Evolutionary conservation across 2,329 filamentous ascomycete species (phyloP).

Genomic region (Annulohypoxylon truncatum): DNA sequence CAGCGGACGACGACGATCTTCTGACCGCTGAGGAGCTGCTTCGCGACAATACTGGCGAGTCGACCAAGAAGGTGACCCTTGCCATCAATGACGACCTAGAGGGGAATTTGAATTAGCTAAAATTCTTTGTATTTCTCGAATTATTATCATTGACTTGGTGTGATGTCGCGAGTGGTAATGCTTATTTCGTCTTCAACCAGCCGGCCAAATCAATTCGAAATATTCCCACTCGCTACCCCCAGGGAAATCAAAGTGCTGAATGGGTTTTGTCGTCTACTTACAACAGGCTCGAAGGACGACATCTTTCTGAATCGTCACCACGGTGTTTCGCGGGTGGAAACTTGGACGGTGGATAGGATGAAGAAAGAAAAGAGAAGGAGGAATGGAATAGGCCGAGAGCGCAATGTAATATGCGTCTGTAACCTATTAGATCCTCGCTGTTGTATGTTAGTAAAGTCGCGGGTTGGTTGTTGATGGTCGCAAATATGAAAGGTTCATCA

Average conservation of each 20-base stretch:
- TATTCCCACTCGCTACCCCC: background rate
- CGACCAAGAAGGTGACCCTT: conserved; percentile 99
- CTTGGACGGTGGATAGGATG: conserved; percentile 41
- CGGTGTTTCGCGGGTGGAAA: conserved; percentile 30
- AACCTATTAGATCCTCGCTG: conserved; percentile 47
- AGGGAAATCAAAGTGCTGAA: conserved; percentile 7
- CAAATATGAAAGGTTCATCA: conserved; percentile 42
- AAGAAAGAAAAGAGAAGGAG: conserved; percentile 42
- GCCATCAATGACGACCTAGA: conserved; percentile 97
- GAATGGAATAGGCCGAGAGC: conserved; percentile 47
- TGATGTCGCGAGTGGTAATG: background rate
- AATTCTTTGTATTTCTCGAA: background rate
- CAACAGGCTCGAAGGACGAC: conserved; percentile 77
- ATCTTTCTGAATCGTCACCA: conserved; percentile 63
- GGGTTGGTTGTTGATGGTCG: conserved; percentile 47
- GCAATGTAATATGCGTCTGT: conserved; percentile 46
- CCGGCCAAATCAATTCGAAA: conserved; percentile 5
- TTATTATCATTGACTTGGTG: conserved; percentile 6
- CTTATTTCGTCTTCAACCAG: background rate
- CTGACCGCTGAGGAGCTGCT: conserved; percentile 98
- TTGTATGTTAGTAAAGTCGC: conserved; percentile 48
- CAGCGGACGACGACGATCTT: conserved; percentile 99
- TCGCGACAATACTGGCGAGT: conserved; percentile 96
- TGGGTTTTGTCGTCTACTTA: conserved; percentile 61
- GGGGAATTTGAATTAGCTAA: conserved; percentile 50